A percentile compares a stretch with the other conserved stretches of the same genome.
Conservation (phyloP, 2,329 filamentous ascomycete genomes). For the Gnomoniopsis smithogilvyi region DNA sequence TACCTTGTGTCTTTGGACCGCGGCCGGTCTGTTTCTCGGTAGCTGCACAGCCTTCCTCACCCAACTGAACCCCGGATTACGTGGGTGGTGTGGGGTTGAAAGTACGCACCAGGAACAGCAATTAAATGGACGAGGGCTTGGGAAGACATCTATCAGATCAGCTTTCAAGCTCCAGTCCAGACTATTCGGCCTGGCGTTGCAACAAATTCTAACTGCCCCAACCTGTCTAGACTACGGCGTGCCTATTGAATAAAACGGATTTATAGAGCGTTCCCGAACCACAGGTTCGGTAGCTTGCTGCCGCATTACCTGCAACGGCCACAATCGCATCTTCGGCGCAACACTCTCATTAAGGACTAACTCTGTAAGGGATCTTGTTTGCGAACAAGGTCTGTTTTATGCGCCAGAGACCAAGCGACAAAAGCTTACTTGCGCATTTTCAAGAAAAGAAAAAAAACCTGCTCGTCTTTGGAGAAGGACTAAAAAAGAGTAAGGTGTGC, state of each 20-base stretch:
- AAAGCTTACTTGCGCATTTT: not conserved
- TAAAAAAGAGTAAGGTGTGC: not conserved
- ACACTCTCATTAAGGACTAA: not conserved
- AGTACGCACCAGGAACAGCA: not conserved
- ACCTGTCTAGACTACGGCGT: not conserved
- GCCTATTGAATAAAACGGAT: too few species aligned
- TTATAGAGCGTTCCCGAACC: too few species aligned
- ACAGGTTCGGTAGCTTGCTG: too few species aligned
- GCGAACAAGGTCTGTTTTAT: not conserved
- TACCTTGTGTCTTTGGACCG: not conserved
- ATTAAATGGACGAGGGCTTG: not conserved
- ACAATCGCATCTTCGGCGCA: not conserved
- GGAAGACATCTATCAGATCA: not conserved
- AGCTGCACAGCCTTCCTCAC: constrained; percentile 2
- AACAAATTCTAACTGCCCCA: not conserved
- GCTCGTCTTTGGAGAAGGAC: not conserved
- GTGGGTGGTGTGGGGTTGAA: not conserved
- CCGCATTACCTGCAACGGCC: not conserved
- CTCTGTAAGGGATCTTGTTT: not conserved
- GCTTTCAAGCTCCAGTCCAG: not conserved
- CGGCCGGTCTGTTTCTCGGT: not conserved
- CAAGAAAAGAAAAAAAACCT: not conserved
- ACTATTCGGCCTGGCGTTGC: not conserved
- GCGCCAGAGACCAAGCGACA: not conserved
- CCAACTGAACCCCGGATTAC: constrained; percentile 2